Base-by-base conservation (phyloP, 805 yeast genomes). In the Cyberlindnera sargentensis region DNA sequence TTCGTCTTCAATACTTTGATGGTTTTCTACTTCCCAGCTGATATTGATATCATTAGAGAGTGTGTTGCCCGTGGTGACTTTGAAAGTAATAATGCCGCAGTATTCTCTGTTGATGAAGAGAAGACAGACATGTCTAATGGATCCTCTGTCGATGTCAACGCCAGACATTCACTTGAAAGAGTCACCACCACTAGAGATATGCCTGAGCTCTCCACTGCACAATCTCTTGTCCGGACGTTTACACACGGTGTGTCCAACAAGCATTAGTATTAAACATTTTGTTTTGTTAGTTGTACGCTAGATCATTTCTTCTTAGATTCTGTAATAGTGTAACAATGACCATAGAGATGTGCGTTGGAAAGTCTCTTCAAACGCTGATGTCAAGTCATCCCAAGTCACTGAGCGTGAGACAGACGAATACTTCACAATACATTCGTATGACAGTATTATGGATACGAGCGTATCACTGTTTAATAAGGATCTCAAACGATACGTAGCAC, bases 11-110 rank as follows among this genome's bases (percentile, higher is more conserved):
- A 86, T 78, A 60, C 71, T 71, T 49, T 60, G 70, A 42, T 65
- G 48, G 75, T 73, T 39, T 58, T 80, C 27, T 75, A 68, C 53
- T 66, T 60, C 51, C 95, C 93, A 30, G 69, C 67, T 39, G 91
- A 84, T 61, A 65, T 80, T 49, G 91, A 84, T 53, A 80, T 84
- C 47, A 71, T 84, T 42, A 64, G 93, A 53, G 93, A 41, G 66
- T 72, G 48, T 89, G 91, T 43, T 81, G 79, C 55, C 76, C 73
- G 56, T 76, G 72, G 53, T 71, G 72, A 34, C 80, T 79, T 60
- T 82, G 84, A n/a, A 63, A 45, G 44, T 27, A 20, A n/a, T 2
- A 32, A 34, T 38, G 28, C 8, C 6, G 39, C 32, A 10, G 34
- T 11, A 6, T 25, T 7, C 29, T 7, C 6, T 23, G 11, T 29